A percentile compares a stretch with the other conserved stretches of the same genome.
phyloP scores from a whole-genome alignment of 148 eudicot genomes.

The Rhododendron williamsianum region DNA sequence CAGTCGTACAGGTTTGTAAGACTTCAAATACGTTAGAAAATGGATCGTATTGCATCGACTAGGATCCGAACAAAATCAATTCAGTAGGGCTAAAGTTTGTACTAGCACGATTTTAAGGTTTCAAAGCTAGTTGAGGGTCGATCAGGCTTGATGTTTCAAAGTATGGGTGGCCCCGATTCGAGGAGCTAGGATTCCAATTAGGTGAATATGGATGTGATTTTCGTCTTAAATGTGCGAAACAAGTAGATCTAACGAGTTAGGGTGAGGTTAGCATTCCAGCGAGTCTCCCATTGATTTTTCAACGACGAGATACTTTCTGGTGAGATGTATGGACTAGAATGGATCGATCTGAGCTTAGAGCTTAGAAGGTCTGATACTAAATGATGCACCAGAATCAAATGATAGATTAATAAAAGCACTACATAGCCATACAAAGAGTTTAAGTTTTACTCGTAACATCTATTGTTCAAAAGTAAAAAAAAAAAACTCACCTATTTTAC shows the following conservation, averaged over 20 bases:
- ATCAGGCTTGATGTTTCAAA: background rate
- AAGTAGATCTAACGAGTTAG: background rate
- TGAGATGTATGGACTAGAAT: background rate
- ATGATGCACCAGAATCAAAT: background rate
- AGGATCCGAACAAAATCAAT: background rate
- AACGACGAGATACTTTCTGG: background rate
- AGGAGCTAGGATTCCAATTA: background rate
- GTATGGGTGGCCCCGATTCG: background rate
- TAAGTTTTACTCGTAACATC: no score
- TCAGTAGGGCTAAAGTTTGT: background rate
- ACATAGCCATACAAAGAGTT: no score
- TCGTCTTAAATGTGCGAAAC: background rate
- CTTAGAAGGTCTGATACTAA: background rate
- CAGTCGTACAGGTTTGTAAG: background rate
- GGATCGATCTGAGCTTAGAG: background rate
- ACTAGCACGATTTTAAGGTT: background rate
- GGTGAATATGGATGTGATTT: background rate
- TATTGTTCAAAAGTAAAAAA: no score
- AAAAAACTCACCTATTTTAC: no score
- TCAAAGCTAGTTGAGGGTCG: background rate
- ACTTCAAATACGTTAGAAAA: no score
- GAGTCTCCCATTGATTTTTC: background rate
- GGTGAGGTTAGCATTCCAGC: background rate
- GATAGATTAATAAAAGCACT: no score
- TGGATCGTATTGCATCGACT: background rate